phyloP scores from a whole-genome alignment of 768 basidiomycete genomes.

The Tylopilus subfusipes region DNA sequence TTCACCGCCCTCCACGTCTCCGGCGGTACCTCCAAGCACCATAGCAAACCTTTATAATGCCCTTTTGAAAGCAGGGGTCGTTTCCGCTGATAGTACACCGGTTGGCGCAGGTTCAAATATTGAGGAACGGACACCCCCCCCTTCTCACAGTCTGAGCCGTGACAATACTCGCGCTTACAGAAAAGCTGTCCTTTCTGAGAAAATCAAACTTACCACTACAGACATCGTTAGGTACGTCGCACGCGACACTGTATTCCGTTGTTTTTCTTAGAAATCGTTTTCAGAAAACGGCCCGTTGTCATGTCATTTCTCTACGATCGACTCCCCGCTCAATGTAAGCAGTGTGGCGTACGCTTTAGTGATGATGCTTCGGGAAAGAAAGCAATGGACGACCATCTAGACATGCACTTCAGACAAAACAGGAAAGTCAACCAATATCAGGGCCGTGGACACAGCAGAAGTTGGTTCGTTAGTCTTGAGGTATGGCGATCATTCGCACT shows the following conservation, averaged over 20 bases:
- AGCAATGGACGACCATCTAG: conserved; percentile 82
- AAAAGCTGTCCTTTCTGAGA: conserved; percentile 53
- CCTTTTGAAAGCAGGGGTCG: conserved; percentile 76
- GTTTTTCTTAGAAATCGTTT: conserved; percentile 20
- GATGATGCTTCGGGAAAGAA: conserved; percentile 70
- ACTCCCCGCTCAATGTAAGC: conserved; percentile 82
- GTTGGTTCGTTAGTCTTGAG: conserved; percentile 84
- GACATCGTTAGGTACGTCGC: conserved; percentile 66
- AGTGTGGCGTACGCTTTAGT: conserved; percentile 86
- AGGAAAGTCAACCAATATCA: conserved; percentile 72
- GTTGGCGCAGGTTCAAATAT: conserved; percentile 41
- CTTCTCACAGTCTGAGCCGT: conserved; percentile 36
- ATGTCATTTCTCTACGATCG: conserved; percentile 69
- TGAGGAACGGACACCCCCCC: conserved; percentile 30
- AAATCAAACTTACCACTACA: conserved; percentile 58
- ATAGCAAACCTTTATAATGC: conserved; percentile 62
- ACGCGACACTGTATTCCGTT: background rate
- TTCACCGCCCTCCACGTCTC: conserved; percentile 21
- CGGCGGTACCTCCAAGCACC: conserved; percentile 31
- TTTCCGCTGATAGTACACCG: conserved; percentile 53
- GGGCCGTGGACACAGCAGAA: conserved; percentile 83
- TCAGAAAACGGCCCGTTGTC: conserved; percentile 51
- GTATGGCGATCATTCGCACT: conserved; percentile 43
- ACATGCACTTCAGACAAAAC: conserved; percentile 96
- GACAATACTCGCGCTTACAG: conserved; percentile 59